phyloP scores from a whole-genome alignment of 768 basidiomycete species.

The Tricholoma furcatifolium region DNA sequence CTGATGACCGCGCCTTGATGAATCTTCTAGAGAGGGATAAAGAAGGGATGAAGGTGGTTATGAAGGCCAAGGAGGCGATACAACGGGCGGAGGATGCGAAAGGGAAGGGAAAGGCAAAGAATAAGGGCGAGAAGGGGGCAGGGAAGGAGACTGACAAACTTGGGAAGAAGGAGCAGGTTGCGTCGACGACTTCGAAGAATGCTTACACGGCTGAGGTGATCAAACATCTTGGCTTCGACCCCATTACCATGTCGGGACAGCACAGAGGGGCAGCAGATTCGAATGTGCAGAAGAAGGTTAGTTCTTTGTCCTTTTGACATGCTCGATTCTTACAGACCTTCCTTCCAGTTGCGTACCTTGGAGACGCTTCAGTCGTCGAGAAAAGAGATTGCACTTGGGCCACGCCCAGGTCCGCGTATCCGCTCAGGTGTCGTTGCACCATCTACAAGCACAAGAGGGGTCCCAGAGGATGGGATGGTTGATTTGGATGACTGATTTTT shows the following conservation, averaged over 20 bases:
- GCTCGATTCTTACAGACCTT: conserved; percentile 1
- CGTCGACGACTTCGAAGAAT: conserved; percentile 29
- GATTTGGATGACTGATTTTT: conserved; percentile 40
- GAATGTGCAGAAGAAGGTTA: conserved; percentile 59
- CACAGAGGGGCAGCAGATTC: conserved; percentile 34
- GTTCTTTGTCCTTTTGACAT: conserved; percentile 7
- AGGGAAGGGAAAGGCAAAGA: conserved; percentile 14
- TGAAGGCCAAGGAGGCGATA: conserved; percentile 53
- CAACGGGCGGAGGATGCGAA: conserved; percentile 18
- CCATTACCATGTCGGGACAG: conserved; percentile 54
- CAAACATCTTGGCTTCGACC: conserved; percentile 79
- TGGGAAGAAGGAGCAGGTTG: background rate
- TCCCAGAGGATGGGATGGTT: conserved; percentile 30
- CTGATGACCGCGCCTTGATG: conserved; percentile 63
- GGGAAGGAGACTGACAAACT: conserved; percentile 13
- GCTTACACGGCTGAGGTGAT: conserved; percentile 68
- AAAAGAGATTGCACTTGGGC: conserved; percentile 56
- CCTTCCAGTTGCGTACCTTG: conserved; percentile 23
- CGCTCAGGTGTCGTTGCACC: conserved; percentile 52
- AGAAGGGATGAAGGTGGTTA: conserved; percentile 64
- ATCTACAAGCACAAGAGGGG: too few relatives aligned
- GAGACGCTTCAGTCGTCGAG: conserved; percentile 50
- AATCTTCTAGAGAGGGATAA: conserved; percentile 61
- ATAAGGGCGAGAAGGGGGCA: conserved; percentile 21
- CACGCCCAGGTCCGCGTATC: conserved; percentile 60